Percentiles rank a stretch among this genome's conserved stretches.
Evolutionary conservation across 2,329 filamentous ascomycete genomes (phyloP).

Genomic region (Rutstroemia sp.): DNA sequence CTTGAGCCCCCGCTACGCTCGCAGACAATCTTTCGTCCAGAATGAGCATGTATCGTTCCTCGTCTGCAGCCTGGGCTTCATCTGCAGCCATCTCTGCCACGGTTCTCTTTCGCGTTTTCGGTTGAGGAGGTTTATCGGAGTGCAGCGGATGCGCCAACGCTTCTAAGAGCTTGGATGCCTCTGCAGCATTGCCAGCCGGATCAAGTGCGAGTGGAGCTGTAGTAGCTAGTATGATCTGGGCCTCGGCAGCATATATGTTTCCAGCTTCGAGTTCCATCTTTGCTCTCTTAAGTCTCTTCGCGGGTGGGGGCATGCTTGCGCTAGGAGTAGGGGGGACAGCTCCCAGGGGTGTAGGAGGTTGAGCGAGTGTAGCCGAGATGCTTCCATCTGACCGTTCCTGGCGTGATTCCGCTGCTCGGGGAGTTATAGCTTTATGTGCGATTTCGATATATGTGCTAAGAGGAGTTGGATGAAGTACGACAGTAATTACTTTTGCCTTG

Average conservation of each 20-base stretch:
- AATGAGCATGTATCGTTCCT: constrained; percentile 87
- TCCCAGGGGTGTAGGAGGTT: constrained; percentile 58
- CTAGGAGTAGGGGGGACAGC: constrained; percentile 54
- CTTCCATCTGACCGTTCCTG: constrained; percentile 32
- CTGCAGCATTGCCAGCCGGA: constrained; percentile 60
- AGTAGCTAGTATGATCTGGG: constrained; percentile 66
- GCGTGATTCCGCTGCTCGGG: constrained; percentile 51
- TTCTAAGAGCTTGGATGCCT: constrained; percentile 65
- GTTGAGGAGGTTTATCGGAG: constrained; percentile 66
- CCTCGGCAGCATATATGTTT: constrained; percentile 69
- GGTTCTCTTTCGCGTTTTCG: constrained; percentile 87
- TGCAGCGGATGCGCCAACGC: constrained; percentile 71
- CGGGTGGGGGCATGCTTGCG: constrained; percentile 47
- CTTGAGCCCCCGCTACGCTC: constrained; percentile 48
- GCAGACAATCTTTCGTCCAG: constrained; percentile 76
- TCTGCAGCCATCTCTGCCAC: constrained; percentile 92
- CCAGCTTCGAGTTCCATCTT: constrained; percentile 69
- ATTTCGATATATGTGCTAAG: constrained; percentile 71
- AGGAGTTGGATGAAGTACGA: constrained; percentile 78
- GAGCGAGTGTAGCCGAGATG: constrained; percentile 34
- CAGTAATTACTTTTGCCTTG: constrained; percentile 64
- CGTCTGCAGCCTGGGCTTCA: constrained; percentile 80
- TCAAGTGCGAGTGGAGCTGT: constrained; percentile 70
- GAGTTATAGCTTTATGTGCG: constrained; percentile 46
- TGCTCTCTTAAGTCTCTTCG: constrained; percentile 62